Evolutionary conservation across 257 asterid genomes (phyloP).

Genomic region (Agastache rugosa): DNA sequence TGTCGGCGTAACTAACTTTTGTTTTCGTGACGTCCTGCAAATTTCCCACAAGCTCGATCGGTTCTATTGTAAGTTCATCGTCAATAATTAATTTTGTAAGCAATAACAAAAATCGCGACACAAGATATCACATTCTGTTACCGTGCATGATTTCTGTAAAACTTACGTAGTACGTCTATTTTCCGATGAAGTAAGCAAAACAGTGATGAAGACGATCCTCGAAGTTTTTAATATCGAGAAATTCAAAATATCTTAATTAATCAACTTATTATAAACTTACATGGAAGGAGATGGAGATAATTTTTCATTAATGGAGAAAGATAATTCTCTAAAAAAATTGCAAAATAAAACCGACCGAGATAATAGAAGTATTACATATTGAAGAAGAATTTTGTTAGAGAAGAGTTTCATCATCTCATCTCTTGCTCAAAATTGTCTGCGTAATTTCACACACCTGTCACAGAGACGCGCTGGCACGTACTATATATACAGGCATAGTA

Average conservation of each 20-base stretch:
- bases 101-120: not conserved
- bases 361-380: not conserved
- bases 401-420: not conserved
- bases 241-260: not conserved
- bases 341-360: not conserved
- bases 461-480: slow-evolving; percentile 18
- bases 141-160: not conserved
- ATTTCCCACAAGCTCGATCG: not conserved
- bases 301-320: not conserved
- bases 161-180: not conserved
- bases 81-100: not conserved
- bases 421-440: not conserved
- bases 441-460: slow-evolving; percentile 29
- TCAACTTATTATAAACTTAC: not conserved
- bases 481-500: slow-evolving; percentile 16
- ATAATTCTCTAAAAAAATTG: not conserved
- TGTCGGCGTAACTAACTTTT: not conserved
- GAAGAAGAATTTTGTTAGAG: not conserved
- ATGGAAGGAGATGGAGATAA: not conserved
- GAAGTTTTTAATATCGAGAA: not conserved
- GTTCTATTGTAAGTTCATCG: not conserved
- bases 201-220: not conserved
- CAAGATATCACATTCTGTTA: not conserved
- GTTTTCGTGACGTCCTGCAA: not conserved
- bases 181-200: not conserved